phyloP scores from a whole-genome alignment of 1,139 yeast species.

The Protomyces inundatus region DNA sequence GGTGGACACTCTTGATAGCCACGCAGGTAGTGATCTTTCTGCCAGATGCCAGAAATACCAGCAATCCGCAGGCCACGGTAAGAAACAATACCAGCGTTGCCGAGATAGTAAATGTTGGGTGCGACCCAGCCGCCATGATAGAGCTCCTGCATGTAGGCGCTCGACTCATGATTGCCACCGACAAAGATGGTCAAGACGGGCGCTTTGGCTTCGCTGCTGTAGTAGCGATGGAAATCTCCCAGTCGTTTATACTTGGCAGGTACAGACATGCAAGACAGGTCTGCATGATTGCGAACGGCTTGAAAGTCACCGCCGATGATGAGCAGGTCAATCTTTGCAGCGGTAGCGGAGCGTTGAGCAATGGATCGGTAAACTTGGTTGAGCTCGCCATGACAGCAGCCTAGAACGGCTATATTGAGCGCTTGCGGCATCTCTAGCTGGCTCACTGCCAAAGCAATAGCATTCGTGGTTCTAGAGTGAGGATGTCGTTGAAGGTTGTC shows the following conservation, averaged over 20 bases:
- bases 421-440: background rate
- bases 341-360: constrained; percentile 16
- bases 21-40: constrained; percentile 29
- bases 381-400: constrained; percentile 90
- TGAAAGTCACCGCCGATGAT: constrained; percentile 81
- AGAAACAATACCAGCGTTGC: constrained; percentile 70
- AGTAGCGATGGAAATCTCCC: constrained; percentile 78
- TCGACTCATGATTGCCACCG: constrained; percentile 95
- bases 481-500: no score
- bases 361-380: constrained; percentile 51
- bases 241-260: constrained; percentile 49
- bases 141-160: constrained; percentile 66
- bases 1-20: constrained; percentile 48
- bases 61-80: constrained; percentile 68
- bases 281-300: constrained; percentile 57
- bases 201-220: constrained; percentile 55
- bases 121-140: constrained; percentile 92
- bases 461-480: no score
- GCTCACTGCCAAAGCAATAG: no score
- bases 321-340: constrained; percentile 50
- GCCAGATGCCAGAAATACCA: constrained; percentile 82
- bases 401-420: constrained; percentile 65
- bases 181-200: constrained; percentile 76
- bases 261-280: constrained; percentile 60
- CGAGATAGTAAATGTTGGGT: constrained; percentile 81